These are phyloP conservation scores for Saccharomycopsis olivae DNA, from an alignment of 805 yeast genomes.

Conservation along the genomic window DNA sequence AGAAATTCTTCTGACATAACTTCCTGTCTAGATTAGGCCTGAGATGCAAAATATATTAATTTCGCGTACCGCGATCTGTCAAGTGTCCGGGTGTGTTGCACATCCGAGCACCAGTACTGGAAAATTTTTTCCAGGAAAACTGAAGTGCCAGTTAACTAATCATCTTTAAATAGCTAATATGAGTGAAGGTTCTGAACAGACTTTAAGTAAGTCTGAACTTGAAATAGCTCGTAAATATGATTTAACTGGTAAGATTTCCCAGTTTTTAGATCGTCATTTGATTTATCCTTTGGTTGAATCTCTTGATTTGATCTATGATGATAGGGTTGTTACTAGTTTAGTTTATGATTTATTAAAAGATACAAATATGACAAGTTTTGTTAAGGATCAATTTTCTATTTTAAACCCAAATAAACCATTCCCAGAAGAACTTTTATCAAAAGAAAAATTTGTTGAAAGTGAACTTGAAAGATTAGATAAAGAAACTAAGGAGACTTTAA, in stretches of 20 bases:
- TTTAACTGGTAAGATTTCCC: constrained; percentile 41
- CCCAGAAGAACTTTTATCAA: constrained; percentile 33
- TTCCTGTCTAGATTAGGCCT: too few species aligned
- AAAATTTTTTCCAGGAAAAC: too few species aligned
- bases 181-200: too few species aligned
- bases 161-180: too few species aligned
- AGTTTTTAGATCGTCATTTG: constrained; percentile 54
- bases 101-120: too few species aligned
- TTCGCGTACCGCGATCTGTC: too few species aligned
- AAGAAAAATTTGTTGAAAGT: constrained; percentile 31
- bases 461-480: constrained; percentile 29
- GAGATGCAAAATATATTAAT: too few species aligned
- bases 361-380: constrained; percentile 44
- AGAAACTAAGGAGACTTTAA: constrained; percentile 35
- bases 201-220: too few species aligned
- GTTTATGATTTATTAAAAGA: constrained; percentile 46
- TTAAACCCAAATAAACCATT: constrained; percentile 30
- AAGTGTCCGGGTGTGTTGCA: too few species aligned
- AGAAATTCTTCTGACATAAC: too few species aligned
- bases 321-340: constrained; percentile 33
- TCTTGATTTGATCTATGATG: constrained; percentile 35
- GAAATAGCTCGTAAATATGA: constrained; percentile 40
- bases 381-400: constrained; percentile 33
- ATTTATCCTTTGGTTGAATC: constrained; percentile 42
- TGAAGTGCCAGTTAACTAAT: too few species aligned